A percentile compares a stretch with the other conserved stretches of the same genome.
phyloP scores from a whole-genome alignment of 768 basidiomycete genomes.

The Suillus discolor region DNA sequence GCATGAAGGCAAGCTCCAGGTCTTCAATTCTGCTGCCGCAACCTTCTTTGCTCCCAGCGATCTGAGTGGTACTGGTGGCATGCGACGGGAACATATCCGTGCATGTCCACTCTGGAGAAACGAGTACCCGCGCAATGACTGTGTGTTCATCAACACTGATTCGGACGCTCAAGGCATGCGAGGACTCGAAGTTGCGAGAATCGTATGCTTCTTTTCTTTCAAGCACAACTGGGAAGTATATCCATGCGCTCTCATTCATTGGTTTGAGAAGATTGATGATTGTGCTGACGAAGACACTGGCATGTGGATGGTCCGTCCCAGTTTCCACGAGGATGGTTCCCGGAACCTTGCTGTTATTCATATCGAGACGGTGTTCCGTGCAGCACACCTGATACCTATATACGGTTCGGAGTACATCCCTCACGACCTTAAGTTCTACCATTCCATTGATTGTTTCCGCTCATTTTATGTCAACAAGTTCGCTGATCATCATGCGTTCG shows the following conservation, averaged over 20 bases:
- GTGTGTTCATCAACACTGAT: constrained; percentile 15
- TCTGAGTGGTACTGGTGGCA: not conserved
- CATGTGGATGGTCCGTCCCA: constrained; percentile 8
- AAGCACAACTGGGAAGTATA: constrained; percentile 1
- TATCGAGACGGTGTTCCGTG: constrained; percentile 5
- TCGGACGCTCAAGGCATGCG: constrained; percentile 11
- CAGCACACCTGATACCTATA: constrained; percentile 8
- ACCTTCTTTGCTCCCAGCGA: not conserved
- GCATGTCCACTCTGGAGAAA: constrained; percentile 22
- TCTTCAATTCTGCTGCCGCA: not conserved
- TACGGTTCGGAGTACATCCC: constrained; percentile 2
- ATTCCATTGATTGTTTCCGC: not conserved
- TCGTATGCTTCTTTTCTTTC: constrained; percentile 20
- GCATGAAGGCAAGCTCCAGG: not conserved
- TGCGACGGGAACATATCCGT: constrained; percentile 23
- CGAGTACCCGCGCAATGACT: not conserved
- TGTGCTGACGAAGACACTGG: constrained; percentile 22
- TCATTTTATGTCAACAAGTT: not conserved
- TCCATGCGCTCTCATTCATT: constrained; percentile 22
- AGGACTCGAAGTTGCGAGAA: constrained; percentile 17
- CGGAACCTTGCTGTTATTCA: constrained; percentile 5
- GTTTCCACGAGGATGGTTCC: not conserved
- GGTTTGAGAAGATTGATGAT: constrained; percentile 18
- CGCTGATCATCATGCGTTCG: not conserved
- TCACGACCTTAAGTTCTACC: not conserved